Evolutionary conservation across 2,329 filamentous ascomycete genomes (phyloP), one percentile per base, ranked within the genome.

Genomic region (Nemania bipapillata): DNA sequence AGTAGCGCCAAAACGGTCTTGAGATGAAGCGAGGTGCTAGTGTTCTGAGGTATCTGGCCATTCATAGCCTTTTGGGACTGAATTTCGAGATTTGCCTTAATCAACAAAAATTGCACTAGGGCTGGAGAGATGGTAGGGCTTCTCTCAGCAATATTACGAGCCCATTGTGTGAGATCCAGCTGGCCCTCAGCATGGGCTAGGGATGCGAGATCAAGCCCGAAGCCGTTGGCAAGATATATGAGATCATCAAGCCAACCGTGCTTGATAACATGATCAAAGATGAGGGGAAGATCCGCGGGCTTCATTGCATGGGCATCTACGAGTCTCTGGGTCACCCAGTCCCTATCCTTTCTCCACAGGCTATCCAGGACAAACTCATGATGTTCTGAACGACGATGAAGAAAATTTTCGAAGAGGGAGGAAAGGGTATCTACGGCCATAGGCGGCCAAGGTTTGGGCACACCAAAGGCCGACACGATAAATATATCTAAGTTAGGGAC

Each of bases 291-390:
- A 58, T 90, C 86, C 65, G 90, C 87, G 1, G 89, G 90, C 74
- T 92, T 88, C 66, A 86, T 83, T 47, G 90, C 91, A 78, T 96
- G 93, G 8, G 88, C 87, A 67, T 94, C 90, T 49, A 95, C 89
- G 37, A 99, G 88, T 66, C 92, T 89, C 71, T 90, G 88, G 9
- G 91, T 90, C 17, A 98, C 92, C 91, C 94, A 98, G 22, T 91
- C 87, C 73, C 90, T 92, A 77, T 98, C 93, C 77, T 96, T 94
- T 73, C 91, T 90, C 94, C 95, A 98, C 5, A 97, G 83, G 66
- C 93, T 94, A 77, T 97, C 91, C 65, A 99, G 87, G 15, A 97
- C 95, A 71, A 97, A 96, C 72, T 94, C 90, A 78, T 93, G 92
- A 63, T 94, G 89, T 4, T 90, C 86, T 11, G 93, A 89, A 64